Percentiles rank a stretch among this genome's conserved stretches.
Evolutionary conservation across 345 rosid genomes (phyloP).

Genomic region (Eucalyptus erythrocorys): DNA sequence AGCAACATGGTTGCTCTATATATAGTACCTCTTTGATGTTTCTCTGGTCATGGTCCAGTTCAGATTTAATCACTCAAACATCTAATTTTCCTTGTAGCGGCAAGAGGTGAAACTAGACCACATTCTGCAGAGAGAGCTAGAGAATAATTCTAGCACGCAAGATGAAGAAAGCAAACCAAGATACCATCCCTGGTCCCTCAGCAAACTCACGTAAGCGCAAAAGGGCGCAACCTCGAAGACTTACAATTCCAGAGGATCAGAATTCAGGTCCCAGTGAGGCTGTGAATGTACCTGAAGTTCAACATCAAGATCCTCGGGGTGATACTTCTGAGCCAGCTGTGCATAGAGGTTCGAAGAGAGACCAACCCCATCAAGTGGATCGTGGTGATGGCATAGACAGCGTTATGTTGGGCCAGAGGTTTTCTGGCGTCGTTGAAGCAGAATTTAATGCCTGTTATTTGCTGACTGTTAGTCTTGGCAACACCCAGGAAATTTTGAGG

Average conservation of each 20-base stretch:
- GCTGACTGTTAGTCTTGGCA: conserved; percentile 56
- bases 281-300: conserved; percentile 1
- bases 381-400: neutral
- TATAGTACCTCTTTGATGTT: neutral
- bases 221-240: conserved; percentile 75
- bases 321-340: conserved; percentile 5
- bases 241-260: conserved; percentile 5
- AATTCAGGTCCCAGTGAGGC: neutral
- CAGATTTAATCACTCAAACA: neutral
- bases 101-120: neutral
- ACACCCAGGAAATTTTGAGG: conserved; percentile 40
- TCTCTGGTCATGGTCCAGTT: neutral
- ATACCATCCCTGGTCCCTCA: conserved; percentile 17
- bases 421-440: conserved; percentile 66
- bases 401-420: conserved; percentile 51
- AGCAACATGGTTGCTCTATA: neutral
- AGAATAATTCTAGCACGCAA: neutral
- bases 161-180: conserved; percentile 35
- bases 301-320: conserved; percentile 5
- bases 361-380: neutral
- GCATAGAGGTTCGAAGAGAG: conserved; percentile 1
- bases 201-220: conserved; percentile 41
- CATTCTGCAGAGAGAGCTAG: neutral
- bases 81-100: neutral
- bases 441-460: conserved; percentile 73